A percentile compares a stretch with the other conserved stretches of the same genome.
These are phyloP conservation scores for Penicillium rolfsii DNA, from an alignment of 2,329 filamentous ascomycete species.

Conservation along the genomic window DNA sequence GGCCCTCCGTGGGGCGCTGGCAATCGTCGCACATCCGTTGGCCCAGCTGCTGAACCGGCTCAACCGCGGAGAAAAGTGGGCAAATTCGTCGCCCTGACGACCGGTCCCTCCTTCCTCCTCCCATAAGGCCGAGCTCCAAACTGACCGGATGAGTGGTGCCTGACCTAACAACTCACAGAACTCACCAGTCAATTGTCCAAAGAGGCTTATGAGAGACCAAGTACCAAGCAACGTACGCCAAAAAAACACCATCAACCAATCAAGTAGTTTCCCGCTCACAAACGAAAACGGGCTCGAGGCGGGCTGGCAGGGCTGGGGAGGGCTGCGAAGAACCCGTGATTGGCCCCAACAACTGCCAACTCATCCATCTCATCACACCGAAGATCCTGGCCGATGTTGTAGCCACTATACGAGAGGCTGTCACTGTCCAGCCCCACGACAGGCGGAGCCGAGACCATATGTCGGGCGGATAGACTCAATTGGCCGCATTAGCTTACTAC, in stretches of 20 bases:
- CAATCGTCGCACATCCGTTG: conserved; percentile 9
- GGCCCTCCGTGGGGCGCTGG: conserved; percentile 16
- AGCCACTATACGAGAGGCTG: not conserved
- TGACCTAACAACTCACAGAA: not conserved
- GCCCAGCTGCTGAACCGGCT: conserved; percentile 15
- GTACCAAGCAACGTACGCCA: not conserved
- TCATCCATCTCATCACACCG: conserved; percentile 27
- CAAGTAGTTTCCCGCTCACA: not conserved
- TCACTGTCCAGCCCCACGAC: not conserved
- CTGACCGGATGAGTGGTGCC: not conserved
- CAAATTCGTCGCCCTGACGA: conserved; percentile 27
- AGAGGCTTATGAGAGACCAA: not conserved
- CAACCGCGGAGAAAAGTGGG: conserved; percentile 3
- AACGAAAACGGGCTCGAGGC: not conserved
- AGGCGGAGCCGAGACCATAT: not conserved
- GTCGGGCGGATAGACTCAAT: not conserved
- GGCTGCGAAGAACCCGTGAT: conserved; percentile 18
- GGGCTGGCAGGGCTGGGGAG: conserved; percentile 5
- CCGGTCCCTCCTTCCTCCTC: not conserved
- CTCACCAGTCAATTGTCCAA: not conserved
- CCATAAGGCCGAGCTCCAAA: not conserved
- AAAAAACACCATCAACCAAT: not conserved
- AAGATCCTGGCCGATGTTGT: not conserved
- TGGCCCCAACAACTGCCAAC: conserved; percentile 27
- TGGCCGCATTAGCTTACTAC: not conserved